Evolutionary conservation across 1,139 yeast species (phyloP), one percentile per base, ranked within the genome.

Genomic region (Saccharomyces hybrid): DNA sequence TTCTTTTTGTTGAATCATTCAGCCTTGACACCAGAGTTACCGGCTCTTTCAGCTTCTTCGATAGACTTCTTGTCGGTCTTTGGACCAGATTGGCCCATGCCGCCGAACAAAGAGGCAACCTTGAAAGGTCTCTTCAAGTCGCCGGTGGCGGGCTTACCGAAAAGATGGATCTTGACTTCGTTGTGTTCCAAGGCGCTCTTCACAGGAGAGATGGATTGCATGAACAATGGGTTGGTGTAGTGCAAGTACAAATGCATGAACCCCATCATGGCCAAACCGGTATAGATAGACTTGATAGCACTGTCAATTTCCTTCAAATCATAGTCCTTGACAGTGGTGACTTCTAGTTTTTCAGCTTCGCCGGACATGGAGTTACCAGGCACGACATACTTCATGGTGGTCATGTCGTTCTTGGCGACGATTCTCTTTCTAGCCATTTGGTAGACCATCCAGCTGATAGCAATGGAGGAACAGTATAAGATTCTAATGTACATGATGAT

Each of bases 161-260:
- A 88, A 58, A 93, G 70, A 72, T 93, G 97, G 72, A 95, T 88
- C 79, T 88, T 85, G 67, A 91, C 96, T 66, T 90, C 85, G 76
- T 91, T 91, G 66, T 88, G 78, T 77, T 95, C 99, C 60, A 90
- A 76, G 52, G 96, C 97, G 63, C 86, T 76, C 81, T 93, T 93
- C 66, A 95, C 77, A 52, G 97, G 93, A 54, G 95, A 82, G 65
- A 95, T 80, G 59, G 93, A 84, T 78, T 93, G 99, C 89, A 93
- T 88, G 65, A 95, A 83, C 73, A 93, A 82, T 57, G 99, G 99
- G 77, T 93, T 91, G 73, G 98, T 89, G 81, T 89, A 95, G 76
- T 90, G 87, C 96, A 95, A 85, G 83, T 93, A 93, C 60, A 93
- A 68, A 75, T 93, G 99, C 98, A 93, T 91, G 83, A 93, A 88